A percentile compares a stretch with the other conserved stretches of the same genome.
Evolutionary conservation across 2,329 filamentous ascomycete species (phyloP).

Genomic region (Trichophyton simii): DNA sequence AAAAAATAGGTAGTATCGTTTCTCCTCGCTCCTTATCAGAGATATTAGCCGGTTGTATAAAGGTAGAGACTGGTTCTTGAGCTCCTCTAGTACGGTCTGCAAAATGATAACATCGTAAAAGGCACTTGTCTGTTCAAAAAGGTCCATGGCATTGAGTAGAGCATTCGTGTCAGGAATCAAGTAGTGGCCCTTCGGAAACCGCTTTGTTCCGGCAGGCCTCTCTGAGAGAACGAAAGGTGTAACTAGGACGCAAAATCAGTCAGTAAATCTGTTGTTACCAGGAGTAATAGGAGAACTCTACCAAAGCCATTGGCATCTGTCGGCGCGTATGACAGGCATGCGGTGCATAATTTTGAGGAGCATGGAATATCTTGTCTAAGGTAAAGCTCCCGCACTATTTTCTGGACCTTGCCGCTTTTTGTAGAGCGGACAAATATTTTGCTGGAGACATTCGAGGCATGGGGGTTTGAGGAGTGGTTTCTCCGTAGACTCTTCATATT

Average conservation of each 20-base stretch:
- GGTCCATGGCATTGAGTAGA: slow-evolving; percentile 86
- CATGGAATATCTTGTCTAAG: slow-evolving; percentile 93
- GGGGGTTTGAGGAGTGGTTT: slow-evolving; percentile 40
- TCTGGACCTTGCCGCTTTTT: slow-evolving; percentile 92
- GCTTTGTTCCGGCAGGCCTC: slow-evolving; percentile 68
- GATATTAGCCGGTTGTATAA: slow-evolving; percentile 88
- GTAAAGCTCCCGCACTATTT: slow-evolving; percentile 95
- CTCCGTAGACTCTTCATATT: slow-evolving; percentile 53
- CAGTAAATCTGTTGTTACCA: neutral
- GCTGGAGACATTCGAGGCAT: slow-evolving; percentile 68
- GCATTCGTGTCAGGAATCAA: slow-evolving; percentile 93
- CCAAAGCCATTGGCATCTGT: slow-evolving; percentile 66
- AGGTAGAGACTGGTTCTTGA: slow-evolving; percentile 83
- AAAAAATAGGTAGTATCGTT: slow-evolving; percentile 97
- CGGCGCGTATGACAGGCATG: slow-evolving; percentile 62
- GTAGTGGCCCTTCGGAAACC: slow-evolving; percentile 80
- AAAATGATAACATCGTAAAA: slow-evolving; percentile 96
- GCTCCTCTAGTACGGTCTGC: slow-evolving; percentile 90
- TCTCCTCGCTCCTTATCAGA: slow-evolving; percentile 88
- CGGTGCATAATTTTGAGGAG: slow-evolving; percentile 75
- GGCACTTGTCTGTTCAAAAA: slow-evolving; percentile 81
- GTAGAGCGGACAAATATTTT: slow-evolving; percentile 94
- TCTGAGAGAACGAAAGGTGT: slow-evolving; percentile 79
- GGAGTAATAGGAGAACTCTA: slow-evolving; percentile 29
- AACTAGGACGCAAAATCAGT: slow-evolving; percentile 38